Evolutionary conservation across 2,329 filamentous ascomycete genomes (phyloP), one percentile per base, ranked within the genome.

Genomic region (Fusarium sp.): DNA sequence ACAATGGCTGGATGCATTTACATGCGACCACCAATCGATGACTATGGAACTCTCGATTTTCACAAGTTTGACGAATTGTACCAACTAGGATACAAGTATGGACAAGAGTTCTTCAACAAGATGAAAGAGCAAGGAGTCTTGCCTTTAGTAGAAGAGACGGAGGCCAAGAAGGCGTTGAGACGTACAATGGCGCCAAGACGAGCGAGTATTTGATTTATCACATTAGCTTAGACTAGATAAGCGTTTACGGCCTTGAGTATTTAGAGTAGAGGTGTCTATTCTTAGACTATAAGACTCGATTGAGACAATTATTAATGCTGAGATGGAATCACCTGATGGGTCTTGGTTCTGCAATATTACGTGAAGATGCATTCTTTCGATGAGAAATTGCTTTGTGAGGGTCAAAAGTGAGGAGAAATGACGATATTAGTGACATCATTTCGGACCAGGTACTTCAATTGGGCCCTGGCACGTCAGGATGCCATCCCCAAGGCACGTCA

Each of bases 31-130:
- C 96, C 96, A 0, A 92, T 99, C 69, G 96, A 98, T 78, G 87
- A 89, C 3, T 99, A 97, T 75, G 96, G 95, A 7, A 99, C 96
- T 2, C 84, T 99, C 33, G 96, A 99, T 64, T 99, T 99, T 84
- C 93, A 91, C 68, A 98, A 97, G 81, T 99, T 99, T 80, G 95
- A 98, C 77, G 97, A 99, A 85, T 95, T 99, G 58, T 97, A 97
- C 77, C 87, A 92, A 73, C 87, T 98, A 14, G 97, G 96, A 3
- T 97, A 97, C 81, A 87, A 88, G 59, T 99, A 91, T 78, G 96
- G 94, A 7, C 91, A 92, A 79, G 89, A 93, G 58, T 98, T 92
- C 79, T 81, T 99, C 71, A 89, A 89, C 57, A 87, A 90, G 74
- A 83, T 98, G 79, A 91, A 90, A 78, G 92, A 93, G 41, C 87